A percentile compares a stretch with the other conserved stretches of the same genome.
phyloP scores from a whole-genome alignment of 345 rosid species.

The Eutrema heterophyllum region DNA sequence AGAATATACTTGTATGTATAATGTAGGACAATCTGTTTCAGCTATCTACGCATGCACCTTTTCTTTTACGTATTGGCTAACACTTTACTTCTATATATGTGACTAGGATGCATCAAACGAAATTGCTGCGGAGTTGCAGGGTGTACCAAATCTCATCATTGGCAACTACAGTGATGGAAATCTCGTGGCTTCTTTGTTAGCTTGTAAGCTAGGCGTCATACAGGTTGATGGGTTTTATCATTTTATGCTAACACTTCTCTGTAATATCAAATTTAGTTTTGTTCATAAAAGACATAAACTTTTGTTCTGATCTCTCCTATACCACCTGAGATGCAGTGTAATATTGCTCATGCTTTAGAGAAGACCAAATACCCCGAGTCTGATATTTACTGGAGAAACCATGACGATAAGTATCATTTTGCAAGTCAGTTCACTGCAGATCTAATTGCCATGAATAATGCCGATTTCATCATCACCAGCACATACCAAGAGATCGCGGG shows the following conservation, averaged over 20 bases:
- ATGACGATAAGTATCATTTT: slow-evolving; percentile 51
- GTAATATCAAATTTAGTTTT: not conserved
- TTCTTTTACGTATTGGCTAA: not conserved
- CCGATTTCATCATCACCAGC: slow-evolving; percentile 56
- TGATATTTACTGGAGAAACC: slow-evolving; percentile 51
- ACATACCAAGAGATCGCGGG: slow-evolving; percentile 54
- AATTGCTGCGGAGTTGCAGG: slow-evolving; percentile 48
- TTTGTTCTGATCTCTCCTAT: slow-evolving; percentile 1
- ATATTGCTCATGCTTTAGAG: slow-evolving; percentile 56
- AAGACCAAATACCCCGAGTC: slow-evolving; percentile 60
- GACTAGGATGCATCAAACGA: slow-evolving; percentile 50
- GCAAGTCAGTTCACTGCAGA: slow-evolving; percentile 54
- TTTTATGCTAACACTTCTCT: not conserved
- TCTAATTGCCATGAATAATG: slow-evolving; percentile 52
- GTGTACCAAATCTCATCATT: slow-evolving; percentile 49
- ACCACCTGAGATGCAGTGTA: slow-evolving; percentile 34
- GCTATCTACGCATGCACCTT: not conserved
- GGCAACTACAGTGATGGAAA: slow-evolving; percentile 61
- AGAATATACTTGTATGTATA: not conserved
- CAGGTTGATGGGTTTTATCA: slow-evolving; percentile 24
- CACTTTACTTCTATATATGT: not conserved
- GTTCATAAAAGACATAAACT: not conserved
- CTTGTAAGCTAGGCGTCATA: slow-evolving; percentile 46
- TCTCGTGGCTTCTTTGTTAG: slow-evolving; percentile 49
- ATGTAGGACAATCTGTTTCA: not conserved